These are phyloP conservation scores for Myxozyma kluyveri DNA, from an alignment of 805 yeast species.

Conservation along the genomic window DNA sequence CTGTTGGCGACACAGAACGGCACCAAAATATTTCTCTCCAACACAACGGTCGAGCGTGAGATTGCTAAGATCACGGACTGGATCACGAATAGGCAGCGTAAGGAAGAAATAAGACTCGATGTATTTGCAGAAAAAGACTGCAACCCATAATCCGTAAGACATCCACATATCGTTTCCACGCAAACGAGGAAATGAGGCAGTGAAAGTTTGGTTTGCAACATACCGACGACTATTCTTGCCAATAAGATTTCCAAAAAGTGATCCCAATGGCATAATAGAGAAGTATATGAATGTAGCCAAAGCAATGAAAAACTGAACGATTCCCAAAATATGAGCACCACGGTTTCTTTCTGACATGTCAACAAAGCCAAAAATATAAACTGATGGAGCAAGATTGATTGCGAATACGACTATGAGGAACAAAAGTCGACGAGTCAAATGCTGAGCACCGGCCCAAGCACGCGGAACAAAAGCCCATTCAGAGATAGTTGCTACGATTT, in stretches of 20 bases:
- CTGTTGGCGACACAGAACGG: constrained; percentile 74
- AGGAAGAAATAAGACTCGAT: constrained; percentile 90
- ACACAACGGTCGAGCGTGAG: constrained; percentile 82
- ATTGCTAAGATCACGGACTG: constrained; percentile 82
- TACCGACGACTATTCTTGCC: constrained; percentile 81
- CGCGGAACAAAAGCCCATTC: constrained; percentile 98
- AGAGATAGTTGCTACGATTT: constrained; percentile 79
- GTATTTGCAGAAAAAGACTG: constrained; percentile 85
- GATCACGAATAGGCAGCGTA: constrained; percentile 87
- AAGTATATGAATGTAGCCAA: constrained; percentile 80
- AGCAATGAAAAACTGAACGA: constrained; percentile 87
- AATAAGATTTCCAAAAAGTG: constrained; percentile 88
- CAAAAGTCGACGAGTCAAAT: constrained; percentile 79
- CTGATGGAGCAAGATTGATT: constrained; percentile 78
- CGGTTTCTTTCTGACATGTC: constrained; percentile 63
- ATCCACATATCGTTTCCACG: constrained; percentile 91
- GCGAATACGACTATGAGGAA: constrained; percentile 65
- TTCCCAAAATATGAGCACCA: constrained; percentile 73
- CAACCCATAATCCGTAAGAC: constrained; percentile 87
- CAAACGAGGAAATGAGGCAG: constrained; percentile 82
- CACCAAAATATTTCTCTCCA: constrained; percentile 91
- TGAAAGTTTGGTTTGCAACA: constrained; percentile 91
- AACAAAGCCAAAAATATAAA: constrained; percentile 80
- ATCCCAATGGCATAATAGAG: constrained; percentile 94
- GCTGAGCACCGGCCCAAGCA: constrained; percentile 99